Evolutionary conservation across 768 basidiomycete species (phyloP).

Genomic region (Amanita inopinata): DNA sequence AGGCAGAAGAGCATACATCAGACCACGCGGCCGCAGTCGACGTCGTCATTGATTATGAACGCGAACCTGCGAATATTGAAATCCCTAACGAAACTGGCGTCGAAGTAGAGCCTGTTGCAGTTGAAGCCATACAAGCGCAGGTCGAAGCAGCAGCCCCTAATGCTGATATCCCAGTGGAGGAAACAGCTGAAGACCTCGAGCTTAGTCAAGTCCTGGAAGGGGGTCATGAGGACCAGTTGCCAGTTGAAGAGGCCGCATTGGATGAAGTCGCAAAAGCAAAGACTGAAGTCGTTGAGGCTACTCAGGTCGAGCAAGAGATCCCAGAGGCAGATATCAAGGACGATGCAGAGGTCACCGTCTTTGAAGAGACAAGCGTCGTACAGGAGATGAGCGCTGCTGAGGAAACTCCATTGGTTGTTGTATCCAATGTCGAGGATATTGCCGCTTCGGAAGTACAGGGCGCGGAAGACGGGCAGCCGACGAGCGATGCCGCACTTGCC

Average conservation of each 20-base stretch:
- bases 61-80: not conserved
- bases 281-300: not conserved
- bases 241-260: not conserved
- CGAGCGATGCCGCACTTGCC: not conserved
- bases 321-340: conserved; percentile 6
- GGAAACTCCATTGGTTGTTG: not conserved
- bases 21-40: not conserved
- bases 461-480: not conserved
- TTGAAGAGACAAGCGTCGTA: not conserved
- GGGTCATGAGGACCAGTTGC: no score
- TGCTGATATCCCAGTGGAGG: conserved; percentile 1
- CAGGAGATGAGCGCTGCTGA: conserved; percentile 3
- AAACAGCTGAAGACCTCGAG: not conserved
- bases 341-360: conserved; percentile 5
- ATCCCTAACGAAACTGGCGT: not conserved
- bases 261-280: not conserved
- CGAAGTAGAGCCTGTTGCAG: conserved; percentile 5
- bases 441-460: not conserved
- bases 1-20: not conserved
- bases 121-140: conserved; percentile 1
- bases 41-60: not conserved
- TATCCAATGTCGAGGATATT: not conserved
- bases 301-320: not conserved
- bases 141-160: conserved; percentile 1
- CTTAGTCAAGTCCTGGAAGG: no score